Evolutionary conservation across 495 filamentous ascomycete genomes (phyloP), one percentile per base, ranked within the genome.

Genomic region (Elaphomyces granulatus): DNA sequence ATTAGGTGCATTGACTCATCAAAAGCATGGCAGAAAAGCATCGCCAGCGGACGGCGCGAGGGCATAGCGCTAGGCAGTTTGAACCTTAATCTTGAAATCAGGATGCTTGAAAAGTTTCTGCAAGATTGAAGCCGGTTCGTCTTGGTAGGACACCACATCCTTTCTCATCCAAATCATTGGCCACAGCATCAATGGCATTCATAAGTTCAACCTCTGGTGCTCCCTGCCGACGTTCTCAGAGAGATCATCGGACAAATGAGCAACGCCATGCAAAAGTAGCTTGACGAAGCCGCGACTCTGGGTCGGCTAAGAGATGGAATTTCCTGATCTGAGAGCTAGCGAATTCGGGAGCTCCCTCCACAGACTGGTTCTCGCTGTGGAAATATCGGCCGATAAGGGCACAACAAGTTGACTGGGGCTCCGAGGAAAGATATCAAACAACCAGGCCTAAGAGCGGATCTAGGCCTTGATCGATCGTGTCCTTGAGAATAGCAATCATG

Each of bases 281-380:
- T 54, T 87, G 80, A 33, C 90, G 75, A 38, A 98, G 92, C 53
- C 77, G 77, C 45, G 75, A 62, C 38, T 85, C 85, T 3, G 71
- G 67, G 49, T 98, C 90, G 48, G 81, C 78, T 15, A 98, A 73
- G 6, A 98, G 74, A 53, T 77, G 77, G 33, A 95, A 67, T 45
- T 78, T 74, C 52, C 77, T 69, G 51, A 93, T 72, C 66, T 95
- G 87, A 7, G 85, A 90, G 44, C 79, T 81, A 49, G 94, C 80
- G 61, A 95, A 95, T 50, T 95, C 90, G 6, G 90, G 90, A 26
- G 90, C 92, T 45, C 90, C 90, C 62, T 98, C 90, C 38, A 94
- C 90, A 49, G 80, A 43, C 81, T 79, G 16, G 87, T 72, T 68
- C 38, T 56, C 54, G 50, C 69, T 75, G 50, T 68, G 75, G 54